Conservation (phyloP, 768 basidiomycete genomes). For the Rhizopogon rudus region DNA sequence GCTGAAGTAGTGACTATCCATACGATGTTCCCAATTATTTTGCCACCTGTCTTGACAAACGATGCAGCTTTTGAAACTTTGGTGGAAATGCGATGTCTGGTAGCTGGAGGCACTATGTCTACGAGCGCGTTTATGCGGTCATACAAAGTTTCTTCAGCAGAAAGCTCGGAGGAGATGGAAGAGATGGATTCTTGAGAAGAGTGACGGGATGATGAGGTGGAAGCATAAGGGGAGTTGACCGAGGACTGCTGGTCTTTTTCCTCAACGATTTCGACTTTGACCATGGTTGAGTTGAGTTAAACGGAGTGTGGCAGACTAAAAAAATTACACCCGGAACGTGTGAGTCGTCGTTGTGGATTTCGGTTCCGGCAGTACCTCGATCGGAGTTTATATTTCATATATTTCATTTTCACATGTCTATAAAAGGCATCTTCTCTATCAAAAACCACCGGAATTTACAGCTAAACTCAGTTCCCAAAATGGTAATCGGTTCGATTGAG, state of each 20-base stretch:
- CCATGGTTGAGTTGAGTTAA: conserved; percentile 48
- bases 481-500: neutral
- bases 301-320: conserved; percentile 3
- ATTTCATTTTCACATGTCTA: neutral
- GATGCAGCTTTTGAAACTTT: conserved; percentile 55
- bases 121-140: conserved; percentile 90
- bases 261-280: conserved; percentile 89
- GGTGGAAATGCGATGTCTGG: conserved; percentile 69
- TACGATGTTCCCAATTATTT: conserved; percentile 79
- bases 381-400: neutral
- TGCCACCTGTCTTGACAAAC: conserved; percentile 62
- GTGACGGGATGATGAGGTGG: conserved; percentile 69
- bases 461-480: neutral
- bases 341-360: conserved; percentile 13
- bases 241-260: conserved; percentile 62
- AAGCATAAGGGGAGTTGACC: conserved; percentile 63
- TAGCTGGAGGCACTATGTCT: conserved; percentile 92
- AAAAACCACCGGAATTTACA: neutral
- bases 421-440: neutral
- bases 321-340: conserved; percentile 9
- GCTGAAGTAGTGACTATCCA: conserved; percentile 96
- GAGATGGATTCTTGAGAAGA: conserved; percentile 69
- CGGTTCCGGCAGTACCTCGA: conserved; percentile 22
- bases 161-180: conserved; percentile 68
- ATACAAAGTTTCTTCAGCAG: conserved; percentile 74